Evolutionary conservation across 2,329 filamentous ascomycete genomes (phyloP).

Genomic region (Aspergillaceae sp.): DNA sequence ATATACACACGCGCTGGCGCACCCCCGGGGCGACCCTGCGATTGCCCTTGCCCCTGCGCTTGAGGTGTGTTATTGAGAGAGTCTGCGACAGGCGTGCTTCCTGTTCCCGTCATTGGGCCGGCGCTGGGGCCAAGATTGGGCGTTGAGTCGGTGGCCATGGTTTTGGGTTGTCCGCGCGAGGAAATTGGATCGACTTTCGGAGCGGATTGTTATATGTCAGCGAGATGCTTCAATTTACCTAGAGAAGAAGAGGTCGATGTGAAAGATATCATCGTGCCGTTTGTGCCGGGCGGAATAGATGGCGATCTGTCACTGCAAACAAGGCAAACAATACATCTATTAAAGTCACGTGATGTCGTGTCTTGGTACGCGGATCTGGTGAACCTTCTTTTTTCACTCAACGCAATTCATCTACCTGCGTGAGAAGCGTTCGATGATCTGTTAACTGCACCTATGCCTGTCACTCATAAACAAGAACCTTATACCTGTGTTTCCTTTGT

Average conservation of each 20-base stretch:
- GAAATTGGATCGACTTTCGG: too few relatives aligned
- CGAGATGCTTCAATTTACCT: too few relatives aligned
- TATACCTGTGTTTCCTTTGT: conserved; percentile 1
- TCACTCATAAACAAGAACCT: too few relatives aligned
- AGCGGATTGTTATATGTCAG: too few relatives aligned
- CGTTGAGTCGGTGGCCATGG: conserved; percentile 3
- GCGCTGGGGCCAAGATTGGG: conserved; percentile 13
- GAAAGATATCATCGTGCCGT: too few relatives aligned
- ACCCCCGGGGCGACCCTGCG: conserved; percentile 50
- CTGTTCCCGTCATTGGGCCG: conserved; percentile 15
- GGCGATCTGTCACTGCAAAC: conserved; percentile 6
- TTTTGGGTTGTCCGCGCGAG: not conserved
- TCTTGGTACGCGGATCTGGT: not conserved
- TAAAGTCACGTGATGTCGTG: conserved; percentile 11
- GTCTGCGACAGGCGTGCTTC: conserved; percentile 18
- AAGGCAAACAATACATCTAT: conserved; percentile 6
- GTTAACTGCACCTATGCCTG: too few relatives aligned
- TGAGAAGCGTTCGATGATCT: too few relatives aligned
- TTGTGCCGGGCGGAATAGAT: too few relatives aligned
- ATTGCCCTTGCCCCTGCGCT: not conserved
- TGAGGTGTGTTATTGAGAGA: conserved; percentile 35
- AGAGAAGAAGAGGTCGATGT: too few relatives aligned
- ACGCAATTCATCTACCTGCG: too few relatives aligned
- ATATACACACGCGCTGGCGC: conserved; percentile 63
- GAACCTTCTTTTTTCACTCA: too few relatives aligned